Evolutionary conservation across 345 rosid species (phyloP), one percentile per base, ranked within the genome.

Genomic region (Trapa incisa): DNA sequence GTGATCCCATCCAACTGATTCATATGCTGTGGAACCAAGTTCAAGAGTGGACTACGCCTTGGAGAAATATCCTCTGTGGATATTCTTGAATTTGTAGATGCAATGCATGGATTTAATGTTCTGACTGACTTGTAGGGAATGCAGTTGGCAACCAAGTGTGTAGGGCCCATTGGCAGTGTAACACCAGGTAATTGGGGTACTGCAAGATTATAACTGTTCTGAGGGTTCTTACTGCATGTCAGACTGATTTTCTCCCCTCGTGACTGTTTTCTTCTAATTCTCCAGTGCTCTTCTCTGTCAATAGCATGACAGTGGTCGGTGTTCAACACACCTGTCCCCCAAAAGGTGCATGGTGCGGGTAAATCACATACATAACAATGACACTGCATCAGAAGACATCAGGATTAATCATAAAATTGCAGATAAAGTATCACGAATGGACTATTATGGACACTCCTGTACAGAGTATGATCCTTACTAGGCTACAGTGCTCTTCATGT

Each of bases 341-440:
- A 92, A 66, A 68, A 72, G 1, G 48, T 35, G 78, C 97, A 92
- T 53, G 96, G 98, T 15, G 92, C 97, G 65, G 57, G 80, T n/a
- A 79, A 75, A 77, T 92, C 98, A 9, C 97, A 92, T 39, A 92
- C 97, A 67, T 85, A 92, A 69, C 96, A 89, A 70, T 92, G 92
- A 72, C 97, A 92, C 96, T 92, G 85, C 75, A 78, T 69, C 52
- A 63, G 70, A 47, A 39, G 32, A 45, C 37, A n/a, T 39, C 37
- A 71, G 67, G 67, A 62, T 36, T 50, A 16, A 70, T 69, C 43
- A 48, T 17, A 13, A 0, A 41, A 16, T 65, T 33, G 65, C 38
- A 35, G 53, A 12, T 61, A 47, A 22, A 50, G 37, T 13, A 61
- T 12, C 4, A 16, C 11, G 35, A 47, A 48, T 11, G 48, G 48